Base-by-base conservation (phyloP, 768 basidiomycete genomes). In the Clathrus columnatus region DNA sequence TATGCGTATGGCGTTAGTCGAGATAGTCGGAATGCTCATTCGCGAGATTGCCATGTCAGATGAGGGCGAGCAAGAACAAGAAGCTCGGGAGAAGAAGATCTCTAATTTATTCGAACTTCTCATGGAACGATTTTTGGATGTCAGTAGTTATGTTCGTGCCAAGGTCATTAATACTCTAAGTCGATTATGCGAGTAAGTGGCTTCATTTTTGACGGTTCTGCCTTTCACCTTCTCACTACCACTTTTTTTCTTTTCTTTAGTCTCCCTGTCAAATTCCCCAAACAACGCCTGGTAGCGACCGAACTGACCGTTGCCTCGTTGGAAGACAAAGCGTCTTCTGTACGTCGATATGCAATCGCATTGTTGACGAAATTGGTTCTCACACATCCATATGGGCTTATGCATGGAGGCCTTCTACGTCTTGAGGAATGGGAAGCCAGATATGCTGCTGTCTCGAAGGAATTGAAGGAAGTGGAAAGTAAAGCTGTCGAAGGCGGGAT, bases 1-100 rank as follows among this genome's bases (percentile, higher is more conserved):
- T 0, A 93, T 99, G 84, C 91, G 96, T 42, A 87, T 92, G 73
- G 91, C 92, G 1, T 76, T 99, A 54, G 81, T 99, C 50, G 95
- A 98, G 66, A 79, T 94, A 56, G 81, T 98, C 41, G 91, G 91
- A 5, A 73, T 76, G 57, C 80, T 98, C 58, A 91, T 98, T 64
- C 75, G 77, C 44, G 90, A 97, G 60, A 79, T 97, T 11, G 82
- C 87, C 0, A 65, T 69, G 18, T 76, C 81, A 2, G 73, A 75
- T 48, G 75, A 77, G 42, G 69, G 69, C 21, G 63, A 65, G 47
- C 61, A 64, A 52, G 63, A 68, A 36, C 66, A 73, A 47, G 76
- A 80, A 62, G 71, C 68, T 0, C 73, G 62, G 7, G 69, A 84
- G 66, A 89, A 89, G 62, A 85, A 93, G 64, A 81, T 96, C 65